Evolutionary conservation across 225 moss, liverwort and hornwort genomes (phyloP).

Genomic region (Takakia lepidozioides): DNA sequence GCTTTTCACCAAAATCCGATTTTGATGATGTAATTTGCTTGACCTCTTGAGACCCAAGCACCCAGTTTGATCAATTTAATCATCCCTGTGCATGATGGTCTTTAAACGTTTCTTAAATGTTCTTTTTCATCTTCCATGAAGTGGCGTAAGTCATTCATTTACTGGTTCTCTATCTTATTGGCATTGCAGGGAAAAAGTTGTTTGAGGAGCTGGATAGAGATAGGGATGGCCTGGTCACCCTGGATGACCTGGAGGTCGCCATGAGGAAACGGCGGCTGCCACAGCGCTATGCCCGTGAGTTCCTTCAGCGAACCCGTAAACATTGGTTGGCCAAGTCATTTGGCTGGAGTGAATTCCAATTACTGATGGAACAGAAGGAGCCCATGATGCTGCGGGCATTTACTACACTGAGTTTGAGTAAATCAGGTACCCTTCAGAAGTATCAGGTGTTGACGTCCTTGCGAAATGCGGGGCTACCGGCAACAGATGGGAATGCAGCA

Average conservation of each 20-base stretch:
- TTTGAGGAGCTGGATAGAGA: constrained; percentile 63
- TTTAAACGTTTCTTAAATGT: neutral
- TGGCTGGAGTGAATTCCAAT: constrained; percentile 52
- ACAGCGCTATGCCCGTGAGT: constrained; percentile 50
- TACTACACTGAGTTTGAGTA: constrained; percentile 52
- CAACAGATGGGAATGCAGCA: constrained; percentile 55
- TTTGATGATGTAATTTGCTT: too few relatives aligned
- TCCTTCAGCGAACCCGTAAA: constrained; percentile 48
- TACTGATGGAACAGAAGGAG: constrained; percentile 68
- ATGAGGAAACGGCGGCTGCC: constrained; percentile 55
- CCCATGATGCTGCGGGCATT: constrained; percentile 61
- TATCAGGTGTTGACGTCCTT: constrained; percentile 50
- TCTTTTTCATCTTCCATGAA: neutral
- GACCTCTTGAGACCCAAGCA: too few relatives aligned
- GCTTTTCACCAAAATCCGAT: too few relatives aligned
- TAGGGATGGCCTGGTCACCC: constrained; percentile 49
- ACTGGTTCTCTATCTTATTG: too few relatives aligned
- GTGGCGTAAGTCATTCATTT: neutral
- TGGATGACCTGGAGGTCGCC: constrained; percentile 55
- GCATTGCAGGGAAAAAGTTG: constrained; percentile 42
- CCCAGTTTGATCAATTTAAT: too few relatives aligned
- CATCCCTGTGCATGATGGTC: neutral
- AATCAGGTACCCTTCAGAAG: constrained; percentile 62
- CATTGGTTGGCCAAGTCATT: constrained; percentile 60
- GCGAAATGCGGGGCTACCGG: constrained; percentile 51